Base-by-base conservation (phyloP, 805 yeast genomes). In the Yueomyces sinensis region DNA sequence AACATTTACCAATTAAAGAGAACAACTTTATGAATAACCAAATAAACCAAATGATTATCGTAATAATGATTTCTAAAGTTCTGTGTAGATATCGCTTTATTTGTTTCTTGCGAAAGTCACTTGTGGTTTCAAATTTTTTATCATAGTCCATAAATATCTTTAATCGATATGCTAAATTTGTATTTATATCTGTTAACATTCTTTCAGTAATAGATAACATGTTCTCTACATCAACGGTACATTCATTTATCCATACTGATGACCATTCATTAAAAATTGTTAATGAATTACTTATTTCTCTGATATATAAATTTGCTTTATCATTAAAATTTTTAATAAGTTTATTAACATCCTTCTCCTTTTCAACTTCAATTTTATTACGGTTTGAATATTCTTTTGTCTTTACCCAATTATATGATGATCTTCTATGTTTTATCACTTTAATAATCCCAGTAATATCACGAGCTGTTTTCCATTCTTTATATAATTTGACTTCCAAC, bases 111-210 rank as follows among this genome's bases (percentile, higher is more conserved):
- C 38, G 43, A 43, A 48, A 42, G 18, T 45, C 38, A 28, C 38
- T 44, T 20, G 43, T 34, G 31, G 40, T 47, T 33, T 52, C 52
- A 33, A 42, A 46, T 15, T 44, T 43, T 31, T 53, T 54, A 3
- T 50, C 46, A 30, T 49, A 46, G 25, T 53, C 58, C 34, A 52
- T 55, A 24, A 49, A 49, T n/a, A 49, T 40, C 39, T 56, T 59
- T 20, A 78, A 58, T 41, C 75, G 76, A 38, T 79, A 56, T 11
- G 83, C 66, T 29, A 77, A 52, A 1, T 83, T 74, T 0, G 87
- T 79, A 50, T 75, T 79, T 35, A 80, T 72, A 45, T 78, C 86
- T 39, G 83, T 79, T 35, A 75, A 69, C 9, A 78, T 67, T 40
- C 86, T 59, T 55, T 78, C 86, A 34, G 80, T 72, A 27, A 65